These are phyloP conservation scores for Cryphonectria radicalis DNA, from an alignment of 2,329 filamentous ascomycete species.

Conservation along the genomic window DNA sequence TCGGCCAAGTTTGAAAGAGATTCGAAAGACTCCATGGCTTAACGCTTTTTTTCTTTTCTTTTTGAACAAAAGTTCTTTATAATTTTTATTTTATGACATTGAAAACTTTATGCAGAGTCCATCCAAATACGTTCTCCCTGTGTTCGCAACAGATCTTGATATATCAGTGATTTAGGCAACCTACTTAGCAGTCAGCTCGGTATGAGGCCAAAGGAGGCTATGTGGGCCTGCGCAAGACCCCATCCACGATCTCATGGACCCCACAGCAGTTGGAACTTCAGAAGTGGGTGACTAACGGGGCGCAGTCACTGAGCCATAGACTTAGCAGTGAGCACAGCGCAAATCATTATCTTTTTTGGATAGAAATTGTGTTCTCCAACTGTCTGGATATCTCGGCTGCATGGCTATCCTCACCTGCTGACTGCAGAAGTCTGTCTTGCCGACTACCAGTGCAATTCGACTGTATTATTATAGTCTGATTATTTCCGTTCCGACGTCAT, in stretches of 20 bases:
- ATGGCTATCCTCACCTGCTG: neutral
- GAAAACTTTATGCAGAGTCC: neutral
- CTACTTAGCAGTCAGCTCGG: neutral
- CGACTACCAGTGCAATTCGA: too few relatives aligned
- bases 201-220: neutral
- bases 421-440: neutral
- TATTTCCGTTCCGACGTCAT: neutral
- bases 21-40: conserved; percentile 7
- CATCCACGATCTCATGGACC: neutral
- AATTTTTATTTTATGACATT: neutral
- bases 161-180: neutral
- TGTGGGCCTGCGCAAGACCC: neutral
- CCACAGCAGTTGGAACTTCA: neutral
- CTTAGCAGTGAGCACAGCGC: neutral
- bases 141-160: neutral
- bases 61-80: too few relatives aligned
- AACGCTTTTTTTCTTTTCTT: too few relatives aligned
- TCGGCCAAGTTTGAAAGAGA: conserved; percentile 9
- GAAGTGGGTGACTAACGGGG: neutral
- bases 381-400: too few relatives aligned
- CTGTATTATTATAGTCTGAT: neutral
- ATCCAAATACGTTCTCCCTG: neutral
- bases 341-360: neutral
- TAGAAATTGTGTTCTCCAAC: neutral
- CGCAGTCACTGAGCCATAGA: neutral